Conservation (phyloP, 1,284 basidiomycete species). For the Sanghuangporus weigelae region DNA sequence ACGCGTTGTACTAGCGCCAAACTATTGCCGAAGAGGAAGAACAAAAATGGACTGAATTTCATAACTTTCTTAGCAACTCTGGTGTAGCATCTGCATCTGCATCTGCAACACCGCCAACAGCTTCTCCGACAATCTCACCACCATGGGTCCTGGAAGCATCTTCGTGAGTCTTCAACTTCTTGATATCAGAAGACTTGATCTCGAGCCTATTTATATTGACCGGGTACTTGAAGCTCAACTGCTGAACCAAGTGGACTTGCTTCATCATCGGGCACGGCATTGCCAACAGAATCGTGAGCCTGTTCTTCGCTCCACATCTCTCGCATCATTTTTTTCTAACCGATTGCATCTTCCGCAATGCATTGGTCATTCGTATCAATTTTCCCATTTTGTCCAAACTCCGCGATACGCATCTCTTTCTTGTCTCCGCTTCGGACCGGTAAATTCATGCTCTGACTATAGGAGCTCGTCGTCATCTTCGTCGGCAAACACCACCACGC, state of each 20-base stretch:
- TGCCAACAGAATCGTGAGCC: not conserved
- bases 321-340: not conserved
- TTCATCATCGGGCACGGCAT: not conserved
- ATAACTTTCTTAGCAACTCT: not conserved
- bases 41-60: not conserved
- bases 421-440: not conserved
- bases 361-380: not conserved
- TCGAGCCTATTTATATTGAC: not conserved
- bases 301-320: not conserved
- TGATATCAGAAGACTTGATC: not conserved
- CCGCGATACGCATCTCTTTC: not conserved
- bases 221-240: not conserved
- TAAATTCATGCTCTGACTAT: not conserved
- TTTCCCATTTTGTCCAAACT: conserved; percentile 3
- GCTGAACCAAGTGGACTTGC: not conserved
- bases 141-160: conserved; percentile 6
- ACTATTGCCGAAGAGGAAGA: not conserved
- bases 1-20: not conserved
- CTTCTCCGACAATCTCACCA: conserved; percentile 11
- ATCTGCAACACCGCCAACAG: not conserved
- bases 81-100: conserved; percentile 1
- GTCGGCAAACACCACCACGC: not conserved
- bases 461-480: not conserved
- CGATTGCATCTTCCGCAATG: not conserved
- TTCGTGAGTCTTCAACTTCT: not conserved